Conservation (phyloP, 129 eudicot genomes). For the Ambrosia trifida region DNA sequence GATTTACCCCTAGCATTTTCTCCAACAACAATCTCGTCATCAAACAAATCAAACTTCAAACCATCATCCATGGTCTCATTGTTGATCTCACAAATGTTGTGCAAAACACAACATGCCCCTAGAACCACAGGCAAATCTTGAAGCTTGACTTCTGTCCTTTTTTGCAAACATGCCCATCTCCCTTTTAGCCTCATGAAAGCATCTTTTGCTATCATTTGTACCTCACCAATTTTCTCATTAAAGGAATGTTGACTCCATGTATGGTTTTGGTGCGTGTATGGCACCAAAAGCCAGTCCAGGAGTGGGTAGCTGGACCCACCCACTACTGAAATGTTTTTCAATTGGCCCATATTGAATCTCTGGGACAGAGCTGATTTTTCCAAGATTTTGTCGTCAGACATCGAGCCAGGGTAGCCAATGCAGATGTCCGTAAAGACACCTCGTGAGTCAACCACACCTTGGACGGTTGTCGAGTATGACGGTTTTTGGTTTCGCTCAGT, state of each 20-base stretch:
- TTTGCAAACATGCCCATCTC: conserved; percentile 74
- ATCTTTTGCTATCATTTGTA: conserved; percentile 54
- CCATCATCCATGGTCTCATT: conserved; percentile 46
- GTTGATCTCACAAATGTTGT: conserved; percentile 72
- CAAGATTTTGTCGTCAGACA: conserved; percentile 67
- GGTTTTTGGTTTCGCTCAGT: conserved; percentile 41
- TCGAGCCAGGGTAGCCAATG: conserved; percentile 79
- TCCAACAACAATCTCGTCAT: conserved; percentile 52
- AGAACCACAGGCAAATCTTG: conserved; percentile 76
- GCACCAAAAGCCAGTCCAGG: conserved; percentile 66
- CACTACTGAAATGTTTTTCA: conserved; percentile 46
- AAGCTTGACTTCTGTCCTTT: conserved; percentile 79
- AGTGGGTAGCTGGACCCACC: conserved; percentile 52
- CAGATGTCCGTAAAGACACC: conserved; percentile 67
- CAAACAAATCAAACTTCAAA: conserved; percentile 54
- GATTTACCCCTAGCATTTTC: conserved; percentile 45
- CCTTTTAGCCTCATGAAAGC: conserved; percentile 68
- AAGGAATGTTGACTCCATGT: conserved; percentile 76
- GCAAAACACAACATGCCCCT: conserved; percentile 81
- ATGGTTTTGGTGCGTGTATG: conserved; percentile 58
- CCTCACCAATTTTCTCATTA: conserved; percentile 60
- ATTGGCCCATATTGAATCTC: conserved; percentile 46
- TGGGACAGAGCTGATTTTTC: conserved; percentile 63
- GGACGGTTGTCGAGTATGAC: conserved; percentile 39
- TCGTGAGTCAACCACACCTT: conserved; percentile 42